A percentile compares a stretch with the other conserved stretches of the same genome.
Conservation (phyloP, 768 basidiomycete genomes). For the Suillus luteus region DNA sequence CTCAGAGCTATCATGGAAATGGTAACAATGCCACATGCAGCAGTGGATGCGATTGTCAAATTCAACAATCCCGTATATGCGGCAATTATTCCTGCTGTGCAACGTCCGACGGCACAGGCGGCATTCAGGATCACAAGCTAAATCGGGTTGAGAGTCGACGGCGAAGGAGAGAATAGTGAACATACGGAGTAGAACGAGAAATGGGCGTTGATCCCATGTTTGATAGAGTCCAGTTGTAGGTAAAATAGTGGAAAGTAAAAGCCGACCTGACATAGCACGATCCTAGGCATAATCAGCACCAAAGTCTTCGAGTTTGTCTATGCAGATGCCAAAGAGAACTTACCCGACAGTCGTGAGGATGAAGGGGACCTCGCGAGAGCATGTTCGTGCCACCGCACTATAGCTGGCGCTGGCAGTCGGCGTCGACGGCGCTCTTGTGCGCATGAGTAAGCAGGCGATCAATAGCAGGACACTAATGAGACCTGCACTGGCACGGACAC, state of each 20-base stretch:
- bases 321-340: not conserved
- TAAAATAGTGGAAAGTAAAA: conserved; percentile 58
- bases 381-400: conserved; percentile 26
- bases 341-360: conserved; percentile 29
- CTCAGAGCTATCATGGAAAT: conserved; percentile 48
- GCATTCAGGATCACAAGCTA: conserved; percentile 58
- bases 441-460: conserved; percentile 41
- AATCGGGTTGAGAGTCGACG: not conserved
- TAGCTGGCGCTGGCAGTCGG: conserved; percentile 10
- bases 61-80: conserved; percentile 46
- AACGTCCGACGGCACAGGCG: conserved; percentile 49
- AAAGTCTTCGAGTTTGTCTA: not conserved
- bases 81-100: conserved; percentile 42
- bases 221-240: conserved; percentile 56
- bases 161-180: not conserved
- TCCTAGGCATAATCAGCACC: conserved; percentile 19
- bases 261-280: conserved; percentile 31
- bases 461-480: conserved; percentile 39
- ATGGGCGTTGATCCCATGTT: conserved; percentile 44
- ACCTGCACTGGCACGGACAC: conserved; percentile 41
- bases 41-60: conserved; percentile 38
- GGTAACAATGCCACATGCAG: conserved; percentile 39
- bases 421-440: conserved; percentile 32
- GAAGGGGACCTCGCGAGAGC: conserved; percentile 26
- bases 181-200: conserved; percentile 59